A percentile compares a stretch with the other conserved stretches of the same genome.
Evolutionary conservation across 2,329 filamentous ascomycete genomes (phyloP).

Genomic region (Elsinoe perseae): DNA sequence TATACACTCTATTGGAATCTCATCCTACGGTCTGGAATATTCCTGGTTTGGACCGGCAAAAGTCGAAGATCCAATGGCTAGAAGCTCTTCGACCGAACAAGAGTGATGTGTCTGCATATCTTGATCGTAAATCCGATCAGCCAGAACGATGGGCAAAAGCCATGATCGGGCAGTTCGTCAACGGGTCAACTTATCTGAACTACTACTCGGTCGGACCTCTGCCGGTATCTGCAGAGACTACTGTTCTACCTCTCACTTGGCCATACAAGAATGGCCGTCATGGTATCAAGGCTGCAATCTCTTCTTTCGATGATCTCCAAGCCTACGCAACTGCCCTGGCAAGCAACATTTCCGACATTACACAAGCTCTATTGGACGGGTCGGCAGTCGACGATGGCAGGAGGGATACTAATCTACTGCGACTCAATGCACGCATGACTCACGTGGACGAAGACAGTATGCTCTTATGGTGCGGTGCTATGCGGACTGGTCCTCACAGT

Average conservation of each 20-base stretch:
- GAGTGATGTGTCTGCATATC: slow-evolving; percentile 40
- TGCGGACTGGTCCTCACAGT: slow-evolving; percentile 34
- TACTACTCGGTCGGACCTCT: slow-evolving; percentile 47
- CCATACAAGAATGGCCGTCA: slow-evolving; percentile 35
- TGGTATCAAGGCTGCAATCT: slow-evolving; percentile 27
- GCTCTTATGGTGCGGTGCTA: slow-evolving; percentile 44
- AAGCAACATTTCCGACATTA: slow-evolving; percentile 36
- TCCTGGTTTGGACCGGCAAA: background rate
- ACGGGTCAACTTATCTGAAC: slow-evolving; percentile 32
- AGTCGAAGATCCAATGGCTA: slow-evolving; percentile 6
- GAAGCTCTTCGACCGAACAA: slow-evolving; percentile 44
- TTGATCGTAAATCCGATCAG: slow-evolving; percentile 32
- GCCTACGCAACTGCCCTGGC: slow-evolving; percentile 25
- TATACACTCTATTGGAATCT: background rate
- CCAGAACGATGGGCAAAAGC: slow-evolving; percentile 42
- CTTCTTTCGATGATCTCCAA: slow-evolving; percentile 23
- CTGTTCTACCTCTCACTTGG: slow-evolving; percentile 36
- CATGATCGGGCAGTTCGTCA: slow-evolving; percentile 35
- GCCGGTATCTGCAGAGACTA: slow-evolving; percentile 35
- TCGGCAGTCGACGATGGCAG: slow-evolving; percentile 33
- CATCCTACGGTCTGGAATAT: background rate
- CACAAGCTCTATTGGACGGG: slow-evolving; percentile 39
- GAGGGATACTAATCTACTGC: slow-evolving; percentile 31
- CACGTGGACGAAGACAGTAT: slow-evolving; percentile 38
- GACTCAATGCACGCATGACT: slow-evolving; percentile 34